Percentiles rank a stretch among this genome's conserved stretches.
phyloP scores from a whole-genome alignment of 2,329 filamentous ascomycete species.

The Arthroderma uncinatum region DNA sequence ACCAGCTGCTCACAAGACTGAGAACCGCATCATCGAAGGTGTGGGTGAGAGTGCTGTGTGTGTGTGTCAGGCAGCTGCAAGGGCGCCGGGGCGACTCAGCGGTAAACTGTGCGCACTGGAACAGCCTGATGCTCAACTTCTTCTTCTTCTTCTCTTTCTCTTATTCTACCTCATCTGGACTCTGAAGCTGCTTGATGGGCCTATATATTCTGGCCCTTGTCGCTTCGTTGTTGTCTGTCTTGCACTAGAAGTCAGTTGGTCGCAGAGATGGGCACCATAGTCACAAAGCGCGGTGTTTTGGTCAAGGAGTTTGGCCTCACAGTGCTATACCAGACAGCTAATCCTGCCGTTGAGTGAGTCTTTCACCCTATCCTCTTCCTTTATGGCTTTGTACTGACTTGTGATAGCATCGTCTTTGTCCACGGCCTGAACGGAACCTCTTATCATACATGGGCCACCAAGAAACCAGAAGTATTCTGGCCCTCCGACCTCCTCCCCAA shows the following conservation, averaged over 20 bases:
- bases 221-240: background rate
- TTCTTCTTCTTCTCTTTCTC: background rate
- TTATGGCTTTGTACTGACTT: background rate
- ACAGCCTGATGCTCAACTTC: background rate
- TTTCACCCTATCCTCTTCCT: background rate
- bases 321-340: constrained; percentile 30
- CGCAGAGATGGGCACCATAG: background rate
- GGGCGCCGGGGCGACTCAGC: constrained; percentile 5
- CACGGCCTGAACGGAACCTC: constrained; percentile 60
- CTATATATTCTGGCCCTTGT: constrained; percentile 4
- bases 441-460: constrained; percentile 50
- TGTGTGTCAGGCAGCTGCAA: constrained; percentile 12
- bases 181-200: background rate
- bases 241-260: background rate
- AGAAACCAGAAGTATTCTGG: constrained; percentile 49
- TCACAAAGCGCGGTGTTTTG: constrained; percentile 9
- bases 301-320: constrained; percentile 34
- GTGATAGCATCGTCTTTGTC: constrained; percentile 49
- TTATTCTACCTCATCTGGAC: background rate
- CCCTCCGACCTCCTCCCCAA: constrained; percentile 55
- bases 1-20: background rate
- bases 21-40: background rate
- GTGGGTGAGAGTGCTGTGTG: background rate
- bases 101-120: background rate
- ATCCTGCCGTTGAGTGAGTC: constrained; percentile 31